Percentiles rank a stretch among this genome's conserved stretches.
Evolutionary conservation across 108 stramenopile species (phyloP).

Genomic region (Cylindrotheca fusiformis): DNA sequence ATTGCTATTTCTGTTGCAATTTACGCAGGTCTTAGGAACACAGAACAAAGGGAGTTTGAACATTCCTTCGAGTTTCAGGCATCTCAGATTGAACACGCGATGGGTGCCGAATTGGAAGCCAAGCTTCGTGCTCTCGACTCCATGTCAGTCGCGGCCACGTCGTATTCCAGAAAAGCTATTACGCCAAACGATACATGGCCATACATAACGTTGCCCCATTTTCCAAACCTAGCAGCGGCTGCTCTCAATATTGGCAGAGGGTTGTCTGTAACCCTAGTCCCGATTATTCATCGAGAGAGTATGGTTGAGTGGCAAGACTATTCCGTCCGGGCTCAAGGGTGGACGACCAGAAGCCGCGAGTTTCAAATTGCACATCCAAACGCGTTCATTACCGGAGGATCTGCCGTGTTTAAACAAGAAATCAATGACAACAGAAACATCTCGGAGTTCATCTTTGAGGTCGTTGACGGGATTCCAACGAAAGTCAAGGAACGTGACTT

Average conservation of each 20-base stretch:
- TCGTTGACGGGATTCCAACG: neutral
- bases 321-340: neutral
- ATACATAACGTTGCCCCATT: neutral
- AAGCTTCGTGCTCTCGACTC: constrained; percentile 10
- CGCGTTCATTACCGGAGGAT: neutral
- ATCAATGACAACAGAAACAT: neutral
- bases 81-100: neutral
- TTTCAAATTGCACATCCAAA: neutral
- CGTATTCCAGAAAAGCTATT: constrained; percentile 5
- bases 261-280: neutral
- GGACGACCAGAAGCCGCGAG: neutral
- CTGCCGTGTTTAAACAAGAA: neutral
- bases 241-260: constrained; percentile 1
- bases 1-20: neutral
- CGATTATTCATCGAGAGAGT: neutral
- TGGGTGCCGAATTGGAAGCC: neutral
- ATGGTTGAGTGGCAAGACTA: neutral
- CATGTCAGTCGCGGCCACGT: constrained; percentile 13
- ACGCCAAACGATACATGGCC: constrained; percentile 11
- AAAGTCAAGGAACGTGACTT: neutral
- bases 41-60: neutral
- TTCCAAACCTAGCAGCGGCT: neutral
- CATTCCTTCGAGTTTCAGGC: neutral
- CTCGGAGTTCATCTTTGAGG: neutral
- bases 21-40: neutral